These are phyloP conservation scores for Cladosporium austrohemisphaericum DNA, from an alignment of 2,329 filamentous ascomycete genomes.

Conservation along the genomic window DNA sequence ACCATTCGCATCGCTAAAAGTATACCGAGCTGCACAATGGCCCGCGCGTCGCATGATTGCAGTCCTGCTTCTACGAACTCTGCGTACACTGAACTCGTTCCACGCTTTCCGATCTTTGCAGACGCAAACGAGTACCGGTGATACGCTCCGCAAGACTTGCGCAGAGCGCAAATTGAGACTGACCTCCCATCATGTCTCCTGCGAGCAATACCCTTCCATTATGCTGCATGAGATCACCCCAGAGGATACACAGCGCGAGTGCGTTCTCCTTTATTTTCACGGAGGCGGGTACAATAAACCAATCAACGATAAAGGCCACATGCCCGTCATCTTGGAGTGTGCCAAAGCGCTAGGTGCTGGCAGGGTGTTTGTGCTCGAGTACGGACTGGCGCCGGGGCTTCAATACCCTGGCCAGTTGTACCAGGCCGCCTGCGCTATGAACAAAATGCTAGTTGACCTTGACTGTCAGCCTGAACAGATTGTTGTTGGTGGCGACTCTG, in stretches of 20 bases:
- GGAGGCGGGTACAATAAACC: constrained; percentile 55
- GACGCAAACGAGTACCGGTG: background rate
- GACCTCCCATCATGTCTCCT: background rate
- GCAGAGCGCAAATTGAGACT: background rate
- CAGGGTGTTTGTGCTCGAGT: constrained; percentile 47
- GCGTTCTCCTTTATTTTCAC: constrained; percentile 45
- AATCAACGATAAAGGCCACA: constrained; percentile 31
- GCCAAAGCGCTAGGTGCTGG: constrained; percentile 37
- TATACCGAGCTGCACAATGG: background rate
- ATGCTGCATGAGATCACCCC: background rate
- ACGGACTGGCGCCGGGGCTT: constrained; percentile 47
- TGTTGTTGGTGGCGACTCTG: constrained; percentile 51
- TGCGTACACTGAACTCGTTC: background rate
- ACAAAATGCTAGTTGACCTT: constrained; percentile 34
- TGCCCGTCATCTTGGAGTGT: constrained; percentile 42
- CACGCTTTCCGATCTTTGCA: background rate
- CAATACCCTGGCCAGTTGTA: constrained; percentile 48
- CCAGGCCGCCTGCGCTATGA: constrained; percentile 44
- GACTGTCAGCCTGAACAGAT: constrained; percentile 32
- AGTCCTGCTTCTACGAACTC: background rate
- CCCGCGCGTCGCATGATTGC: background rate
- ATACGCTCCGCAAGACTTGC: background rate
- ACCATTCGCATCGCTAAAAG: background rate
- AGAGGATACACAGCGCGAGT: background rate
- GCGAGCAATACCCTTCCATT: background rate